Conservation (phyloP, 768 basidiomycete species). For the Porphyrellus cyaneotinctus region DNA sequence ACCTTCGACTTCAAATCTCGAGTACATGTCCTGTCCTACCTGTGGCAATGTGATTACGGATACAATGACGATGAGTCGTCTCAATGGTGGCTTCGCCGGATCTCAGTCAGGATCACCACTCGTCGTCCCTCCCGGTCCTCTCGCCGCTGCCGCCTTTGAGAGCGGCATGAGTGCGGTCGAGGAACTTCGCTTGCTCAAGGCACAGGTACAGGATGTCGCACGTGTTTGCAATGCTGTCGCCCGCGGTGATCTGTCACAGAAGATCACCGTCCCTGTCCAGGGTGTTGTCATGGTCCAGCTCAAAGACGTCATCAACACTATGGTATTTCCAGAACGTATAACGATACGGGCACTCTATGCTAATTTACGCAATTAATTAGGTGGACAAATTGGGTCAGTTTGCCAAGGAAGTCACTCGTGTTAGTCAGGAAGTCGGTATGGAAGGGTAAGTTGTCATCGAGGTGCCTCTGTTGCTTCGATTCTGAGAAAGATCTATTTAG, state of each 20-base stretch:
- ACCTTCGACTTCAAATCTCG: constrained; percentile 39
- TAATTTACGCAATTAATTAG: constrained; percentile 27
- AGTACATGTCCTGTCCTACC: constrained; percentile 47
- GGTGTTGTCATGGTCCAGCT: constrained; percentile 78
- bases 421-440: constrained; percentile 80
- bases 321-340: constrained; percentile 35
- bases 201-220: constrained; percentile 80
- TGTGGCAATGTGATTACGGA: constrained; percentile 52
- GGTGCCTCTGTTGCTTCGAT: constrained; percentile 11
- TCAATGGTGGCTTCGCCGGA: constrained; percentile 24
- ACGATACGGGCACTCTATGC: constrained; percentile 5
- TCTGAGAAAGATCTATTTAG: constrained; percentile 27
- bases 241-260: constrained; percentile 68
- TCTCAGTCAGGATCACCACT: constrained; percentile 35
- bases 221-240: constrained; percentile 80
- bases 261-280: constrained; percentile 75
- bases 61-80: constrained; percentile 34
- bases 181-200: constrained; percentile 74
- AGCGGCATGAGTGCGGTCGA: constrained; percentile 67
- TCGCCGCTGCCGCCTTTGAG: constrained; percentile 53
- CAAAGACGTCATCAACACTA: constrained; percentile 73
- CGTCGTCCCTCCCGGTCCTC: constrained; percentile 53
- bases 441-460: constrained; percentile 49
- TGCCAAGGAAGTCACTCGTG: constrained; percentile 87
- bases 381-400: constrained; percentile 79